Base-by-base conservation (phyloP, 139 green algal species). In the Ettlia oleoabundans region DNA sequence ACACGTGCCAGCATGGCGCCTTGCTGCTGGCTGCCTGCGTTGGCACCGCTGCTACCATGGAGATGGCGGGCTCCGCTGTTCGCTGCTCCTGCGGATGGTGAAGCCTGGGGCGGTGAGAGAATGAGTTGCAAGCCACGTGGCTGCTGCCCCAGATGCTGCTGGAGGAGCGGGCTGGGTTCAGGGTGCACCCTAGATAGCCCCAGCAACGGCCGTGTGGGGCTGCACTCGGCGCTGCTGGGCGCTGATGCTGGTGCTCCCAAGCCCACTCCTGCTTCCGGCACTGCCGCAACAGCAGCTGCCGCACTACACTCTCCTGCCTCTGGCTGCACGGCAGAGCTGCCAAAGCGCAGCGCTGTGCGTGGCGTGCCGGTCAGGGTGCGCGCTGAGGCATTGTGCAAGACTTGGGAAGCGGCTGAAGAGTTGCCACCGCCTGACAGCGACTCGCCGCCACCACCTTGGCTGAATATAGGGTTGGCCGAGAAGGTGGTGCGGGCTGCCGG, bases 401-500 rank as follows among this genome's bases (percentile, higher is more conserved):
- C n/a, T n/a, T n/a, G n/a, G n/a, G n/a, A n/a, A n/a, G n/a, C n/a
- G n/a, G 15, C 35, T 1, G 32, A 32, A 24, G 38, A 8, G 42
- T 30, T 28, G 15, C 38, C 40, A 8, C 32, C 40, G 24, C 42
- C 51, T 7, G 52, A 33, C 1, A 53, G 24, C 24, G 53, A 69
- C 24, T 38, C 10, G 26, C 10, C 38, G 52, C 52, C 26, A 33
- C 7, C 33, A 30, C 3, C 30, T 7, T 38, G 75, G 75, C 75
- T 81, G 75, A 81, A 81, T 6, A 81, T 9, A 1, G 75, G 75
- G 58, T 80, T 81, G 75, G 61, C 28, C 4, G 38, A n/a, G 41
- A 62, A 58, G 37, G 53, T 68, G 73, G n/a, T n/a, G n/a, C n/a
- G n/a, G n/a, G n/a, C n/a, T n/a, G n/a, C n/a, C n/a, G 47, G 42